Base-by-base conservation (phyloP, 148 eudicot species). In the Pouteria glomerata region DNA sequence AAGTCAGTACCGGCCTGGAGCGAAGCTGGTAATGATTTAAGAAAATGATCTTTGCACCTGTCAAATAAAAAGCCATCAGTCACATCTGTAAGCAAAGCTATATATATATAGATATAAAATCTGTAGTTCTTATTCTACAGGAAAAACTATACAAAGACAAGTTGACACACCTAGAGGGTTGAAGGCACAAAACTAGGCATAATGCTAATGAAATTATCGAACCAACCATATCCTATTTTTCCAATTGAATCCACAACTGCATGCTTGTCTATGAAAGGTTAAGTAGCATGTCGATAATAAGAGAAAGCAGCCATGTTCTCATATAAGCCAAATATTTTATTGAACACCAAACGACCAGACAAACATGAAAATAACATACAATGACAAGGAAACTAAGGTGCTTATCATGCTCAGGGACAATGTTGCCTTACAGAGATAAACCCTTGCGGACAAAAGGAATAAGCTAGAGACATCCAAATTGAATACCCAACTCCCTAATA, bases 21-120 rank as follows among this genome's bases (percentile, higher is more conserved):
- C n/a, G 87, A 81, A 50, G 85, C 75, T 19, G 97, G 96, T 31
- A 96, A 80, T 24, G 97, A 84, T 67, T 85, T 85, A 66, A 85
- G 85, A 78, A 92, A 96, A 55, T 96, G 78, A 0, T 90, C 94
- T 78, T 86, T 96, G 79, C 86, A 96, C 64, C 99, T 96, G 87
- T 63, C 81, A 68, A 76, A 39, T 51, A 57, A 41, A 73, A 18
- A 27, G 29, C 16, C 27, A 48, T 21, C 27, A n/a, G n/a, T n/a
- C n/a, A n/a, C 1, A 6, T 71, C 34, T 15, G 44, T 4, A 15
- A 39, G 12, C 30, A 1, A 51, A 47, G 52, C 27, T 47, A n/a
- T n/a, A n/a, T n/a, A n/a, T n/a, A n/a, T n/a, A n/a, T n/a, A n/a
- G n/a, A n/a, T n/a, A n/a, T n/a, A n/a, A n/a, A n/a, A n/a, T n/a